Conservation (phyloP, 2,329 filamentous ascomycete genomes). For the Nectriaceae sp. region DNA sequence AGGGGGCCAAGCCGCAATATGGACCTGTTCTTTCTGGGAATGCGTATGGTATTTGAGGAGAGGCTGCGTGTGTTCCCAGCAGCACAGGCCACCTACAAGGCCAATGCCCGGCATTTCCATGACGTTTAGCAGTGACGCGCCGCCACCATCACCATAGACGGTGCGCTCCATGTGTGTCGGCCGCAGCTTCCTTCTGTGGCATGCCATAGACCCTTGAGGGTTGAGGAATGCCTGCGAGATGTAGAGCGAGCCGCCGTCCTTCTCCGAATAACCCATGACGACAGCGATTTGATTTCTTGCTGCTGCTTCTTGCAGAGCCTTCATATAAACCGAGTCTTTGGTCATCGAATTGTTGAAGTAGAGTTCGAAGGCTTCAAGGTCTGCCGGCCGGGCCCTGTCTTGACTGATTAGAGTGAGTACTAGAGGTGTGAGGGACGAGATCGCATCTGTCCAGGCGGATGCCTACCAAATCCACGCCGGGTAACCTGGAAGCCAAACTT, state of each 20-base stretch:
- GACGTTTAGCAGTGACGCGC: constrained; percentile 40
- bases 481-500: background rate
- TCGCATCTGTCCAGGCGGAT: background rate
- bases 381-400: no score
- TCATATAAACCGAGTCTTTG: background rate
- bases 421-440: no score
- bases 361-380: background rate
- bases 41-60: constrained; percentile 11
- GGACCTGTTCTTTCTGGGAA: constrained; percentile 8
- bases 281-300: background rate
- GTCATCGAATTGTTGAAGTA: background rate
- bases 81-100: constrained; percentile 44
- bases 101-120: constrained; percentile 23
- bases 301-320: background rate
- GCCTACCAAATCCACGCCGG: background rate
- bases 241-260: background rate
- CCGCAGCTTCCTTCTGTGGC: constrained; percentile 50
- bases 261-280: background rate
- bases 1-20: constrained; percentile 9
- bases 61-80: constrained; percentile 36
- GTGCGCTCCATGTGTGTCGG: constrained; percentile 53
- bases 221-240: background rate
- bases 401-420: no score
- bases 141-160: constrained; percentile 47
- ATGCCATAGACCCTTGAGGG: background rate